These are phyloP conservation scores for Zygoascus sp. DNA, from an alignment of 1,139 yeast genomes.

Conservation along the genomic window DNA sequence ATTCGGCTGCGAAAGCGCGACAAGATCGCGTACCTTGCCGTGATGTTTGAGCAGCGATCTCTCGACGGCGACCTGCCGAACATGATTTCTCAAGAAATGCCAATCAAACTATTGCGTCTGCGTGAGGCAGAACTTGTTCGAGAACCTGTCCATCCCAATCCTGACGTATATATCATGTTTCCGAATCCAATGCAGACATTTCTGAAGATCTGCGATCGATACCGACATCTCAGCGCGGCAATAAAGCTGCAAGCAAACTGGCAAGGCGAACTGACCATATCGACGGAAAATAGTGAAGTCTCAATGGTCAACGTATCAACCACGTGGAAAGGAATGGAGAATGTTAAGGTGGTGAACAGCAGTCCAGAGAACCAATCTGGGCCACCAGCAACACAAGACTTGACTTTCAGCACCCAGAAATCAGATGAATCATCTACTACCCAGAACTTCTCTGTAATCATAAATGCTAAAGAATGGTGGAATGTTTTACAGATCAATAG, in stretches of 20 bases:
- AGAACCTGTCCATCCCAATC: conserved; percentile 28
- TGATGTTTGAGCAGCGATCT: conserved; percentile 20
- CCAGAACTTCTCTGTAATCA: conserved; percentile 20
- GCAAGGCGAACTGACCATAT: conserved; percentile 28
- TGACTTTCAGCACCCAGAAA: conserved; percentile 11
- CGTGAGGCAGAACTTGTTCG: conserved; percentile 18
- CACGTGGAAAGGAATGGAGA: conserved; percentile 14
- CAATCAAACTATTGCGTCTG: conserved; percentile 24
- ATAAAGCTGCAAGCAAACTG: conserved; percentile 26
- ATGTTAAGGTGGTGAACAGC: conserved; percentile 8
- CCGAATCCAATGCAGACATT: conserved; percentile 17
- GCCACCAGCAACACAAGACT: background rate
- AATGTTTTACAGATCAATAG: conserved; percentile 30
- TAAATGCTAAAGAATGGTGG: conserved; percentile 35
- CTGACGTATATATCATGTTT: conserved; percentile 22
- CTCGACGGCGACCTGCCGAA: conserved; percentile 19
- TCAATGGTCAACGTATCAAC: conserved; percentile 15
- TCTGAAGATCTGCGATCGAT: conserved; percentile 25
- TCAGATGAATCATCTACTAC: conserved; percentile 4
- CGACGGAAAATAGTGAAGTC: conserved; percentile 25
- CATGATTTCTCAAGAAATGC: conserved; percentile 29
- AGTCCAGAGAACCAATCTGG: background rate
- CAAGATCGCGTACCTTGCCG: conserved; percentile 24
- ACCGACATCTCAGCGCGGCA: conserved; percentile 25
- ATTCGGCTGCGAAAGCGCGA: conserved; percentile 24